Percentiles rank a stretch among this genome's conserved stretches.
Conservation (phyloP, 768 basidiomycete genomes). For the Amanita rimosa region DNA sequence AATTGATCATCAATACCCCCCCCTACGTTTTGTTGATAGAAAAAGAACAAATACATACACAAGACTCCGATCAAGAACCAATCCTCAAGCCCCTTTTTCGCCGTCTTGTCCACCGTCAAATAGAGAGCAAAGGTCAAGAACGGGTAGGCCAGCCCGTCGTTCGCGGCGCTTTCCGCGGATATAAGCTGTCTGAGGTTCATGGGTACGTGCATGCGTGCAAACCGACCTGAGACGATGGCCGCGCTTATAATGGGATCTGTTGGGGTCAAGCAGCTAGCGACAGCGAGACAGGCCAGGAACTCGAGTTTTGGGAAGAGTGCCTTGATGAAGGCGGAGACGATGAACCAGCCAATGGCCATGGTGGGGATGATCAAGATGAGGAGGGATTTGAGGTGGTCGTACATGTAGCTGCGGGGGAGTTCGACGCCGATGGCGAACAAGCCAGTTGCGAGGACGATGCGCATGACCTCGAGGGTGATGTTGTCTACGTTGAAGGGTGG, state of each 20-base stretch:
- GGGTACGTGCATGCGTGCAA: slow-evolving; percentile 60
- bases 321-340: slow-evolving; percentile 57
- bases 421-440: slow-evolving; percentile 96
- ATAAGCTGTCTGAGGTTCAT: slow-evolving; percentile 69
- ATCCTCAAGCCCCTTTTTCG: slow-evolving; percentile 54
- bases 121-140: slow-evolving; percentile 85
- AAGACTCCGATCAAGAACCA: slow-evolving; percentile 86
- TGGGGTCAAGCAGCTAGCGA: slow-evolving; percentile 85
- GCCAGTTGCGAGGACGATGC: slow-evolving; percentile 82
- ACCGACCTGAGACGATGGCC: slow-evolving; percentile 67
- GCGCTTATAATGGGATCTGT: slow-evolving; percentile 94
- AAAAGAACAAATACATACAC: slow-evolving; percentile 29
- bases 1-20: too few species aligned
- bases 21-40: slow-evolving; percentile 18
- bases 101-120: slow-evolving; percentile 59
- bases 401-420: slow-evolving; percentile 77
- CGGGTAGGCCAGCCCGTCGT: slow-evolving; percentile 93
- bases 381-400: slow-evolving; percentile 62
- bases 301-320: slow-evolving; percentile 61
- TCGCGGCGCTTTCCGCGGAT: slow-evolving; percentile 85
- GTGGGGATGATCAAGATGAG: slow-evolving; percentile 67
- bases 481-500: slow-evolving; percentile 28
- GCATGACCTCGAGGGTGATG: slow-evolving; percentile 76
- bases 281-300: slow-evolving; percentile 69
- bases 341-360: slow-evolving; percentile 79